Evolutionary conservation across 2,329 filamentous ascomycete genomes (phyloP).

Genomic region (Periconia macrospinosa): DNA sequence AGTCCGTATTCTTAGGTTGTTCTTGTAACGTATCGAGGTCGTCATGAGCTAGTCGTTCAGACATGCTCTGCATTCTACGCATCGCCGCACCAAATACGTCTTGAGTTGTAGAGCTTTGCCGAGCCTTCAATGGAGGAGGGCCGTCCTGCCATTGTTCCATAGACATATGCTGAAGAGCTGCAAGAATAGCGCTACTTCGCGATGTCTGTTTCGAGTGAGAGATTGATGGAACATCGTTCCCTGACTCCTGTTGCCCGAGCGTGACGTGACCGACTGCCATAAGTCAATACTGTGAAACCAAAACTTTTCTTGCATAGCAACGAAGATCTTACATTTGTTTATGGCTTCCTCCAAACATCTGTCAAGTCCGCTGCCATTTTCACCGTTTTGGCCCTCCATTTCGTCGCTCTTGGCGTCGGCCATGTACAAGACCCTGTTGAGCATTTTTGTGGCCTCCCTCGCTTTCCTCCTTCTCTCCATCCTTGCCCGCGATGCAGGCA

Average conservation of each 20-base stretch:
- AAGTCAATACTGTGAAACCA: not conserved
- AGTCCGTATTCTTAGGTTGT: not conserved
- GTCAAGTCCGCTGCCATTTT: not conserved
- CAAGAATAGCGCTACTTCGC: not conserved
- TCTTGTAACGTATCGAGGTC: not conserved
- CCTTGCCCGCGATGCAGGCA: not conserved
- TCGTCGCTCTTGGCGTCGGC: slow-evolving; percentile 1
- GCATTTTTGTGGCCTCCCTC: not conserved
- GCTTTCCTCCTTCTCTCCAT: slow-evolving; percentile 1
- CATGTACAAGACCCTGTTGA: not conserved
- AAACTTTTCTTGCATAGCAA: not conserved
- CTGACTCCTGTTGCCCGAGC: not conserved
- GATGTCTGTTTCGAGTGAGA: not conserved
- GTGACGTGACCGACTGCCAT: not conserved
- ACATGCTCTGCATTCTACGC: not conserved
- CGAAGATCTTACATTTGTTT: not conserved
- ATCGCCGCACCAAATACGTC: not conserved
- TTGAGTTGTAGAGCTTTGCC: not conserved
- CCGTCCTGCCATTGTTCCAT: not conserved
- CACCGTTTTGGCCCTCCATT: not conserved
- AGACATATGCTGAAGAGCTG: not conserved
- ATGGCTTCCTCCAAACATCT: not conserved
- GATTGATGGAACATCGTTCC: not conserved
- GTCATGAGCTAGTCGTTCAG: not conserved
- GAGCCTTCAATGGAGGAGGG: not conserved